Conservation (phyloP, 192 early-diverging fungal genomes). For the Coemansia sp. region DNA sequence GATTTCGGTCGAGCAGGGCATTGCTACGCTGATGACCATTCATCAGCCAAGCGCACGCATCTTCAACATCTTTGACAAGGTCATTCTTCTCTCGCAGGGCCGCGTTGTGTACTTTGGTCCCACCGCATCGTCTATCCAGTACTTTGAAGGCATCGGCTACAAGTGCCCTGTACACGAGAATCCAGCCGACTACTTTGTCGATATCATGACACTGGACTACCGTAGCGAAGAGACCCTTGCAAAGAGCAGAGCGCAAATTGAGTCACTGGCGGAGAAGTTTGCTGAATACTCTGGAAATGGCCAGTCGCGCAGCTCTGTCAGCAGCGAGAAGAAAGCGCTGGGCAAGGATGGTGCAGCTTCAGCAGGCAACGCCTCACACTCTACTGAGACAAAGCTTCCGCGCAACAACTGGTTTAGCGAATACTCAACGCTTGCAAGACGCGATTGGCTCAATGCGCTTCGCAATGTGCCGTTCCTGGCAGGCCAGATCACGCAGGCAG, state of each 20-base stretch:
- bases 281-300: slow-evolving; percentile 13
- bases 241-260: slow-evolving; percentile 46
- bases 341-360: not conserved
- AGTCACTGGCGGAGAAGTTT: slow-evolving; percentile 43
- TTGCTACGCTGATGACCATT: slow-evolving; percentile 83
- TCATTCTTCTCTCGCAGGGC: slow-evolving; percentile 72
- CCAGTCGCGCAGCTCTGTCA: not conserved
- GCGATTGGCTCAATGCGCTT: slow-evolving; percentile 52
- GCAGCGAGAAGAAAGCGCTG: slow-evolving; percentile 19
- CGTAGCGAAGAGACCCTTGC: slow-evolving; percentile 44
- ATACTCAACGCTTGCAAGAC: slow-evolving; percentile 53
- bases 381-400: slow-evolving; percentile 21
- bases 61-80: slow-evolving; percentile 80
- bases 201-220: slow-evolving; percentile 62
- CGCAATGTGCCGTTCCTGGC: slow-evolving; percentile 45
- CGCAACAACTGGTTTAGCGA: slow-evolving; percentile 58
- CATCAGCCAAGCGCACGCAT: slow-evolving; percentile 87
- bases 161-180: slow-evolving; percentile 73
- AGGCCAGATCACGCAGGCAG: slow-evolving; percentile 35
- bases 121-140: slow-evolving; percentile 37
- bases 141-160: slow-evolving; percentile 56
- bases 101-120: slow-evolving; percentile 63
- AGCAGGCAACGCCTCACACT: not conserved
- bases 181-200: slow-evolving; percentile 71
- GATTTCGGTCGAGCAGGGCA: slow-evolving; percentile 60